Evolutionary conservation across 768 basidiomycete genomes (phyloP).

Genomic region (Sarcomyxa edulis): DNA sequence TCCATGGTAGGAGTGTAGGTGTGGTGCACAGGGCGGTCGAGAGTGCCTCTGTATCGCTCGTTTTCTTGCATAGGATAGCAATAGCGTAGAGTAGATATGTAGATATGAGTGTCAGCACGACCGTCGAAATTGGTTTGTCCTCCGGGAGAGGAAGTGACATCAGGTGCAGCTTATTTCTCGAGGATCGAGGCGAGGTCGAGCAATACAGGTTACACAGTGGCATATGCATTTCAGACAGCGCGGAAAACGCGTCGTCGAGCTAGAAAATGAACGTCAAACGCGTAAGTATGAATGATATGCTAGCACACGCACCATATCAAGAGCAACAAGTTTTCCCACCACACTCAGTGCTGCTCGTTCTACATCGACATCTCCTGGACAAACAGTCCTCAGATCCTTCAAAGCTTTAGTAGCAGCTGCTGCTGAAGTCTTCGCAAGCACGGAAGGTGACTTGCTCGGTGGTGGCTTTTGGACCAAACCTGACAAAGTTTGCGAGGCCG

Average conservation of each 20-base stretch:
- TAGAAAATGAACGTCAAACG: constrained; percentile 18
- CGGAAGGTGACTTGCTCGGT: not conserved
- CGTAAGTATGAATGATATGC: not conserved
- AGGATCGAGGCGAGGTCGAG: constrained; percentile 2
- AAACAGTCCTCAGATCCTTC: constrained; percentile 35
- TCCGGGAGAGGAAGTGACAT: constrained; percentile 42
- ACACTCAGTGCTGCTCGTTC: constrained; percentile 71
- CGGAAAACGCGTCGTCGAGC: constrained; percentile 45
- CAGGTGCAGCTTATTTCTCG: constrained; percentile 17
- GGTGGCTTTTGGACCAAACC: constrained; percentile 34
- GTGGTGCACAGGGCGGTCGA: constrained; percentile 20
- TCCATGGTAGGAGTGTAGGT: constrained; percentile 47
- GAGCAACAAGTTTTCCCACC: constrained; percentile 55
- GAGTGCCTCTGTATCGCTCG: constrained; percentile 16
- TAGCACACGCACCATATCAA: constrained; percentile 61
- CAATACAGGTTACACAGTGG: constrained; percentile 29
- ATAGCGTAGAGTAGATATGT: constrained; percentile 57
- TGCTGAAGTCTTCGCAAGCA: constrained; percentile 24
- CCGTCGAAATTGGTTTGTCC: constrained; percentile 18
- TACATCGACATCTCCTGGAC: constrained; percentile 50
- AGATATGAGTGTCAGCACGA: constrained; percentile 48
- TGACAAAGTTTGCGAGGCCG: constrained; percentile 54
- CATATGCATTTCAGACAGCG: constrained; percentile 42
- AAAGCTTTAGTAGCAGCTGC: constrained; percentile 41
- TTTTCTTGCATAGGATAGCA: constrained; percentile 24